Evolutionary conservation across 345 rosid genomes (phyloP).

Genomic region (Moringa oleifera): DNA sequence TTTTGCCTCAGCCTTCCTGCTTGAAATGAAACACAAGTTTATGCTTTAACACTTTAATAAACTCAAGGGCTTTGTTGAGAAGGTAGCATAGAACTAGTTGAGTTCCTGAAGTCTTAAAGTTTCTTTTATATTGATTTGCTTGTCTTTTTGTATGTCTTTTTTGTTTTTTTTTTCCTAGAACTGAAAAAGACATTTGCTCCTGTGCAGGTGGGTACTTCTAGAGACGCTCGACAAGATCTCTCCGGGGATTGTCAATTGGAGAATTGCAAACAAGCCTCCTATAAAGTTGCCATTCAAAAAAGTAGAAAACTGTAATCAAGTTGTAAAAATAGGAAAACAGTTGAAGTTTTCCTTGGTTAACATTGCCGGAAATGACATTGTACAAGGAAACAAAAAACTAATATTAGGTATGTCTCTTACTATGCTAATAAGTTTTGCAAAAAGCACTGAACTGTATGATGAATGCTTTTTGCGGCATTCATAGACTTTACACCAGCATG

Average conservation of each 20-base stretch:
- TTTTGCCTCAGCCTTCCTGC: neutral
- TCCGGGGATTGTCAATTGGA: slow-evolving; percentile 93
- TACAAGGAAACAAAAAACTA: slow-evolving; percentile 91
- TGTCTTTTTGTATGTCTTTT: no score
- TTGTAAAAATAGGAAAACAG: slow-evolving; percentile 90
- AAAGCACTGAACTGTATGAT: neutral
- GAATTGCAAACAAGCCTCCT: slow-evolving; percentile 89
- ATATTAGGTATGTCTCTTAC: slow-evolving; percentile 55
- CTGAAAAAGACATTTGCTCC: slow-evolving; percentile 14
- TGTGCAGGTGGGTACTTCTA: slow-evolving; percentile 78
- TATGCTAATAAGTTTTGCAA: neutral
- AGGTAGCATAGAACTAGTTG: neutral
- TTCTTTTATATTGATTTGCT: neutral
- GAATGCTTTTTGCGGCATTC: no score
- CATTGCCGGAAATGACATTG: slow-evolving; percentile 91
- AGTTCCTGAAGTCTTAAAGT: neutral
- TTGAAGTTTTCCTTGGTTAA: slow-evolving; percentile 93
- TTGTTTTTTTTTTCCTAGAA: slow-evolving; percentile 3
- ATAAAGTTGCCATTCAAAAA: slow-evolving; percentile 93
- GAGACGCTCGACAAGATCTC: slow-evolving; percentile 95
- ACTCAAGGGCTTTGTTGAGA: no score
- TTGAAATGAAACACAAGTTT: neutral
- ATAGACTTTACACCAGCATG: no score
- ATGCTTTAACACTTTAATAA: neutral
- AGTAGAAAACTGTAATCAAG: slow-evolving; percentile 97